A percentile compares a stretch with the other conserved stretches of the same genome.
phyloP scores from a whole-genome alignment of 768 basidiomycete genomes.

The Austroboletus festivus region DNA sequence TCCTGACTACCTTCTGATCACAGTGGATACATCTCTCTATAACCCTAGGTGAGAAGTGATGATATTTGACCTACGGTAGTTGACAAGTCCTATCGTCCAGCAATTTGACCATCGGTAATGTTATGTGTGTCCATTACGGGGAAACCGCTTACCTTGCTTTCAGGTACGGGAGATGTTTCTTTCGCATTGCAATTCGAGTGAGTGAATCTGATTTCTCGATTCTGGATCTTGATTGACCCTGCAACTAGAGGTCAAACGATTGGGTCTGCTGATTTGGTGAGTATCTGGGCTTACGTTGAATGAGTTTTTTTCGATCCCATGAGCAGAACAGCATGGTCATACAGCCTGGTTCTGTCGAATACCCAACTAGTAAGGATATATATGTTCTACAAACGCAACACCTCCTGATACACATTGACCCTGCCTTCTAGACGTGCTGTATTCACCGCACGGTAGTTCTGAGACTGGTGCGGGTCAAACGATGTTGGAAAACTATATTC shows the following conservation, averaged over 20 bases:
- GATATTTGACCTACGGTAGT: background rate
- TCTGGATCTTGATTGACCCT: constrained; percentile 1
- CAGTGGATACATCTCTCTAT: constrained; percentile 54
- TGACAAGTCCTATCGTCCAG: constrained; percentile 12
- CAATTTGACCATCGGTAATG: constrained; percentile 38
- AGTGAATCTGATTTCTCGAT: constrained; percentile 17
- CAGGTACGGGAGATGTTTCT: constrained; percentile 59
- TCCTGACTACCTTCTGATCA: constrained; percentile 65
- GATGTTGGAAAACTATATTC: constrained; percentile 66
- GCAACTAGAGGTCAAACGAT: constrained; percentile 46
- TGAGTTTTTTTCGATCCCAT: constrained; percentile 2
- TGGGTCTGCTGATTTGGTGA: constrained; percentile 56
- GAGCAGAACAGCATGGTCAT: constrained; percentile 52
- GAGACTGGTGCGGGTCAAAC: constrained; percentile 46
- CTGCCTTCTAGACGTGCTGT: constrained; percentile 49
- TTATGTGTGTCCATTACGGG: background rate
- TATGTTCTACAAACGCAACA: background rate
- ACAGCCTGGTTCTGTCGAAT: constrained; percentile 52
- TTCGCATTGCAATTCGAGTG: constrained; percentile 58
- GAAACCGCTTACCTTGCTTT: constrained; percentile 39
- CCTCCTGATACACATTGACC: constrained; percentile 4
- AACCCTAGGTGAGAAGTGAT: constrained; percentile 54
- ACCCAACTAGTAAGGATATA: constrained; percentile 46
- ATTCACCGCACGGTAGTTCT: constrained; percentile 53
- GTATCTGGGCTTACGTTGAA: constrained; percentile 9